Evolutionary conservation across 306 rosid species (phyloP).

Genomic region (Mimosa pudica): DNA sequence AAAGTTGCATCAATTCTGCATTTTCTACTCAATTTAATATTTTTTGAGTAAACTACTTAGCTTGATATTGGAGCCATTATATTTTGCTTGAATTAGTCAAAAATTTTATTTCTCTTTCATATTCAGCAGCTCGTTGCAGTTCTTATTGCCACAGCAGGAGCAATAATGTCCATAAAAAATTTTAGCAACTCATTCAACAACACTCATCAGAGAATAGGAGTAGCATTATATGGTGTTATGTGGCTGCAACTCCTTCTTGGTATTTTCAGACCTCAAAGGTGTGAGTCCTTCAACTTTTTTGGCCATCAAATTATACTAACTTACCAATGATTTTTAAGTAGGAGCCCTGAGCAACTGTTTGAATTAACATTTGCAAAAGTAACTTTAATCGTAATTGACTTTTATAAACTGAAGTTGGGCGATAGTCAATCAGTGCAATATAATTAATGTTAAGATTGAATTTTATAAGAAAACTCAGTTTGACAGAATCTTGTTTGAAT

Average conservation of each 20-base stretch:
- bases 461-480: too few species aligned
- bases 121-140: slow-evolving; percentile 62
- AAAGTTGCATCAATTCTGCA: background rate
- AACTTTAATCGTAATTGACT: too few species aligned
- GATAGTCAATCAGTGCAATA: too few species aligned
- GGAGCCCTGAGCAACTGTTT: too few species aligned
- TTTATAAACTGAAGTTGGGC: too few species aligned
- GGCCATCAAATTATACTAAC: background rate
- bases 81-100: background rate
- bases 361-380: too few species aligned
- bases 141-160: slow-evolving; percentile 77
- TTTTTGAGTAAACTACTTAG: too few species aligned
- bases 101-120: background rate
- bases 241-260: slow-evolving; percentile 79
- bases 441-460: too few species aligned
- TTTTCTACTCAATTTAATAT: background rate
- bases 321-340: too few species aligned
- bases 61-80: too few species aligned
- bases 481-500: too few species aligned
- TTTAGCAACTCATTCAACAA: slow-evolving; percentile 87
- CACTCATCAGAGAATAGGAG: slow-evolving; percentile 85
- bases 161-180: slow-evolving; percentile 81
- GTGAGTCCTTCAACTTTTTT: background rate
- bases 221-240: slow-evolving; percentile 71
- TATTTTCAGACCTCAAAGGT: slow-evolving; percentile 74